Evolutionary conservation across 345 rosid species (phyloP).

Genomic region (Linum usitatissimum): DNA sequence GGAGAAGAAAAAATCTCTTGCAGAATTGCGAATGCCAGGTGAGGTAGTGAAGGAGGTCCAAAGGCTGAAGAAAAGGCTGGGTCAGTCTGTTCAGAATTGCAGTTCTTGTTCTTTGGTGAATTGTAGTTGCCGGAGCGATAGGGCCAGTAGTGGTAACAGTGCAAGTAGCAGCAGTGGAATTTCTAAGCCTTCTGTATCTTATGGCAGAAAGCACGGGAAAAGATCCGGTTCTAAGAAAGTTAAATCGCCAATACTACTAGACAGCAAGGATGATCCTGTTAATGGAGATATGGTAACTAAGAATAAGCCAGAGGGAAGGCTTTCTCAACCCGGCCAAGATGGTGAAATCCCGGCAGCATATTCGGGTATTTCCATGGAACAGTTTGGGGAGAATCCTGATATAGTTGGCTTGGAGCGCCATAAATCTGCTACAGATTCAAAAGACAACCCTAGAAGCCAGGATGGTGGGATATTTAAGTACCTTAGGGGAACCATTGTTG

Average conservation of each 20-base stretch:
- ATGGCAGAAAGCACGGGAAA: constrained; percentile 52
- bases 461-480: constrained; percentile 86
- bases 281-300: constrained; percentile 20
- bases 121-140: constrained; percentile 86
- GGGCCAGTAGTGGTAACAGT: constrained; percentile 88
- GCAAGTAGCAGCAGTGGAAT: constrained; percentile 74
- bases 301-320: constrained; percentile 11
- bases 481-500: constrained; percentile 30
- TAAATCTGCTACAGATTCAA: constrained; percentile 20
- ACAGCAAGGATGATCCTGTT: constrained; percentile 25
- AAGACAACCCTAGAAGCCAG: constrained; percentile 23
- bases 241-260: constrained; percentile 18
- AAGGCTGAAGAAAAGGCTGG: constrained; percentile 70
- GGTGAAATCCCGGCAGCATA: constrained; percentile 14
- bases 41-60: constrained; percentile 82
- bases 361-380: constrained; percentile 9
- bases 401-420: constrained; percentile 5
- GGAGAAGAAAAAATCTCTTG: constrained; percentile 29
- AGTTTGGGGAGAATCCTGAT: constrained; percentile 14
- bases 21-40: constrained; percentile 60
- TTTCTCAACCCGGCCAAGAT: constrained; percentile 14
- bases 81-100: constrained; percentile 49
- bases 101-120: constrained; percentile 73
- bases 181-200: constrained; percentile 19
- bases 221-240: constrained; percentile 32